Conservation (phyloP, 1,139 yeast species). For the Sugiyamaella neomexicana region DNA sequence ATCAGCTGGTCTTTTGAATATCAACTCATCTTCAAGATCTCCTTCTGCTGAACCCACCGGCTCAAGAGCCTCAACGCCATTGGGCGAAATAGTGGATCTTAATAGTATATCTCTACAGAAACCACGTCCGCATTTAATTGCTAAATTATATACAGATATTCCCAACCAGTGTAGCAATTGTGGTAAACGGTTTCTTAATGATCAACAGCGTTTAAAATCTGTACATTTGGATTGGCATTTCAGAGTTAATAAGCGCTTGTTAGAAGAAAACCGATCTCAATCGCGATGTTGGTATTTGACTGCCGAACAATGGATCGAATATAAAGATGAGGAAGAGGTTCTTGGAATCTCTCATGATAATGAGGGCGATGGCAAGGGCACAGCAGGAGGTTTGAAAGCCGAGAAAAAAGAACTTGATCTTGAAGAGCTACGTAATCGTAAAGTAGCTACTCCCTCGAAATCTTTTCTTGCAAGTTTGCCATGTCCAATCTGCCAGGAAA, state of each 20-base stretch:
- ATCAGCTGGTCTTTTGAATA: constrained; percentile 27
- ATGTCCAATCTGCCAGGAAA: constrained; percentile 89
- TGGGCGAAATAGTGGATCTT: constrained; percentile 30
- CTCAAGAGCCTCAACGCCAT: constrained; percentile 7
- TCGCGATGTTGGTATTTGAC: constrained; percentile 82
- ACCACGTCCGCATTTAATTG: constrained; percentile 39
- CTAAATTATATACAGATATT: constrained; percentile 54
- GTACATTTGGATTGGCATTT: constrained; percentile 95
- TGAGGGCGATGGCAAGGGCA: constrained; percentile 23
- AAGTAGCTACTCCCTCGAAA: constrained; percentile 62
- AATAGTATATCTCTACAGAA: constrained; percentile 34
- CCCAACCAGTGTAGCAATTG: constrained; percentile 87
- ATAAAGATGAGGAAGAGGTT: constrained; percentile 61
- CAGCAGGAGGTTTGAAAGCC: constrained; percentile 13
- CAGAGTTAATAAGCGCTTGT: constrained; percentile 77
- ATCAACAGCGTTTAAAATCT: constrained; percentile 56
- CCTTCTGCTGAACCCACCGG: constrained; percentile 4
- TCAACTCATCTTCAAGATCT: constrained; percentile 6
- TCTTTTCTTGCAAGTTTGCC: constrained; percentile 65
- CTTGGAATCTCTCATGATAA: constrained; percentile 38
- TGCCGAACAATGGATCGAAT: constrained; percentile 71
- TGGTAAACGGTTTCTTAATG: constrained; percentile 77
- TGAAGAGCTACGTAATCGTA: constrained; percentile 34
- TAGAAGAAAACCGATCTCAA: constrained; percentile 54
- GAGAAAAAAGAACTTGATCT: constrained; percentile 19